Base-by-base conservation (phyloP, 2,329 filamentous ascomycete genomes). In the Aspergillus eucalypticola region DNA sequence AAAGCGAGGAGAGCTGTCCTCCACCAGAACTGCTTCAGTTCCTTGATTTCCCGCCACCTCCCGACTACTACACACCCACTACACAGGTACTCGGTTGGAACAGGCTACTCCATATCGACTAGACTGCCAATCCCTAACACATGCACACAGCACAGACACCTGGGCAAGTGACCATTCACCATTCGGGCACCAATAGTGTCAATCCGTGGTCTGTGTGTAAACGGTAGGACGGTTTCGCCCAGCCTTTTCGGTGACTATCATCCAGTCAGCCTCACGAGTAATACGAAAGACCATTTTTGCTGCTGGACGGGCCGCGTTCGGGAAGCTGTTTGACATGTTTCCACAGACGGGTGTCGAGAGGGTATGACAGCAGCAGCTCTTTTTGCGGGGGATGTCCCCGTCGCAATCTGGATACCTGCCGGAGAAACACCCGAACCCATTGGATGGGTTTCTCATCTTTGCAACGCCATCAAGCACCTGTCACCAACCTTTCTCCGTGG, bases 321-420 rank as follows among this genome's bases (percentile, higher is more conserved):
- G 51, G 51, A 54, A 54, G 38, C 51, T 41, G 51, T 42, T 54
- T 54, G 38, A 27, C 38, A 44, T 44, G 51, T 21, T 51, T 35
- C 48, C 27, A 51, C 27, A 15, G 10, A 11, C 48, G n/a, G 39
- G n/a, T 42, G 39, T 8, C 8, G 27, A 49, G 15, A 49, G 6
- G n/a, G 46, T 49, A 49, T 49, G 46, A 29, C 46, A 42, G 41
- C 41, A 42, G 41, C 41, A 42, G 41, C 41, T 17, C 41, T 8
- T 35, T 35, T 21, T 21, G 41, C 41, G 41, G 41, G 41, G 41
- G 41, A 21, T 21, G 41, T 17, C 41, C 32, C 41, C 17, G 41
- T 21, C 41, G 17, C 41, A 42, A 35, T 13, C 32, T 35, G 32
- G 32, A 35, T 15, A 35, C 32, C 29, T 35, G 32, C 32, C 32